Percentiles rank a stretch among this genome's conserved stretches.
phyloP scores from a whole-genome alignment of 208 protist genomes.

The Trypanosoma cruzi region DNA sequence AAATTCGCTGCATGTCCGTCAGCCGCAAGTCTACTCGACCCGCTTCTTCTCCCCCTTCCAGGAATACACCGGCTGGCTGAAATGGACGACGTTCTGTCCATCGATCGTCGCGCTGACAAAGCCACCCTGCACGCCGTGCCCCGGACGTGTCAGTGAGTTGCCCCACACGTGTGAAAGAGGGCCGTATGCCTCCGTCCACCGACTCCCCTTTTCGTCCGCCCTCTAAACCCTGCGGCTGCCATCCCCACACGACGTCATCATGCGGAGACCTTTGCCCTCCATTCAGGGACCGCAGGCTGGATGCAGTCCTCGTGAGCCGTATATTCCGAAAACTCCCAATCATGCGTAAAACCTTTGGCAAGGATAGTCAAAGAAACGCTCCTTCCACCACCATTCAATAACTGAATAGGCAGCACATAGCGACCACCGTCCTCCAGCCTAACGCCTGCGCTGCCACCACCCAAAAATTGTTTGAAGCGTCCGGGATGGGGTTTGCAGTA shows the following conservation, averaged over 20 bases:
- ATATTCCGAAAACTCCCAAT: neutral
- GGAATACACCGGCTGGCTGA: slow-evolving; percentile 18
- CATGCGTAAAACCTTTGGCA: too few species aligned
- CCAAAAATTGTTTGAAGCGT: slow-evolving; percentile 6
- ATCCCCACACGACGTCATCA: neutral
- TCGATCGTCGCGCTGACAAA: slow-evolving; percentile 17
- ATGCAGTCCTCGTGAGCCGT: neutral
- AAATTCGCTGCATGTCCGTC: slow-evolving; percentile 14
- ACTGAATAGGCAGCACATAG: too few species aligned
- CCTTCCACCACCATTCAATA: too few species aligned
- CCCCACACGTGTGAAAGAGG: slow-evolving; percentile 26
- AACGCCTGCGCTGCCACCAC: too few species aligned
- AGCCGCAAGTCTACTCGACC: slow-evolving; percentile 23
- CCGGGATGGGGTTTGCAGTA: too few species aligned
- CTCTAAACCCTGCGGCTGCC: slow-evolving; percentile 9
- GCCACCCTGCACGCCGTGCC: slow-evolving; percentile 4
- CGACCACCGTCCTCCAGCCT: too few species aligned
- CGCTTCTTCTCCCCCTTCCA: neutral
- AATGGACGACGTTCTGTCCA: slow-evolving; percentile 16
- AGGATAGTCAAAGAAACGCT: too few species aligned
- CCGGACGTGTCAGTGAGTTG: slow-evolving; percentile 2
- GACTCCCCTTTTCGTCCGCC: slow-evolving; percentile 9
- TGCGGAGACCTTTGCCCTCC: slow-evolving; percentile 13
- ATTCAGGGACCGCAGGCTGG: too few species aligned
- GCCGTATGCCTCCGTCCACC: slow-evolving; percentile 11